Base-by-base conservation (phyloP, 345 rosid genomes). In the Hibiscus mutabilis region DNA sequence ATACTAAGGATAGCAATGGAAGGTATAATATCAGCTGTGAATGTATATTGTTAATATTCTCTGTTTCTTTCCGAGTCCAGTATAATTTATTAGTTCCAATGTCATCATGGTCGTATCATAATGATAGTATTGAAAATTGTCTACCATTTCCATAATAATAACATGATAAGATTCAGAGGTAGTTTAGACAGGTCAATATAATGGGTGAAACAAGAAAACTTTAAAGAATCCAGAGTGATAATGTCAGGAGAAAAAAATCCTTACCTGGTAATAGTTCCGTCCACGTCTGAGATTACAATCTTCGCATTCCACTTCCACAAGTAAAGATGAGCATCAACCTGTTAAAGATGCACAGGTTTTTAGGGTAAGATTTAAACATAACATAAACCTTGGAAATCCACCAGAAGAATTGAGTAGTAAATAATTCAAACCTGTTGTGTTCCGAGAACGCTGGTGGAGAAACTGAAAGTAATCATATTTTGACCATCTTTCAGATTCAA, bases 181-280 rank as follows among this genome's bases (percentile, higher is more conserved):
- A 47, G 58, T 47, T 66, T 47, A 16, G 40, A 47, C 42, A 47
- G 40, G 58, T 27, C 16, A 19, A 10, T 47, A 67, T 3, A 67
- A 47, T 16, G 70, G 13, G 21, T 47, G 42, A 67, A 67, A 27
- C 70, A 16, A 27, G 2, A 67, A 27, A 21, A 27, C 8, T 24
- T 65, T 22, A 47, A 67, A 67, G n/a, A 15, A n/a, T 49, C 10
- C 42, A 4, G 5, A 27, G 58, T 2, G 7, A 16, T 21, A 29
- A 37, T 4, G 24, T 70, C 37, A 40, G 52, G 24, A 56, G 37
- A 27, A 61, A 11, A 44, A 16, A 35, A 57, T 51, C 69, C 85
- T 49, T 81, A 93, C 98, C 85, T 93, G 64, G 98, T 93, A 85
- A 93, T 93, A 59, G 98, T 93, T 76, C 98, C 97, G 78, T 93